Percentiles rank a stretch among this genome's conserved stretches.
Evolutionary conservation across 2,329 filamentous ascomycete species (phyloP).

Genomic region (Ophiostoma montium): DNA sequence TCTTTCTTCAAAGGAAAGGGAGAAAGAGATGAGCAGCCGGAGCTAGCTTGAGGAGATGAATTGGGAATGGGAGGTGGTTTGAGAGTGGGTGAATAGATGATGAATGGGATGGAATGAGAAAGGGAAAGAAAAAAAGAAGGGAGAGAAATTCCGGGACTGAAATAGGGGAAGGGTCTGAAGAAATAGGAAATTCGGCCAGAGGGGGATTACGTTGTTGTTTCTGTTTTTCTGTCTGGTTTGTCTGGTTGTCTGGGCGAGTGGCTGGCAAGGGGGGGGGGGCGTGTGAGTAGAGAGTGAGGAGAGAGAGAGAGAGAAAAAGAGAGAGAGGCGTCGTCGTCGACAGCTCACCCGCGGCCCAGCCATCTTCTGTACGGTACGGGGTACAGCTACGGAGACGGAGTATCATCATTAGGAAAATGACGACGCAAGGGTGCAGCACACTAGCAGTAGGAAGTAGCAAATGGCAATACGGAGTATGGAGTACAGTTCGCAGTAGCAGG

Average conservation of each 20-base stretch:
- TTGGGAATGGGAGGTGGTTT: constrained; percentile 13
- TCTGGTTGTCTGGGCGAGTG: constrained; percentile 1
- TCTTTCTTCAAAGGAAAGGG: constrained; percentile 40
- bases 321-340: not conserved
- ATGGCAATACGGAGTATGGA: too few species aligned
- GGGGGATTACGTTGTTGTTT: not conserved
- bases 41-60: not conserved
- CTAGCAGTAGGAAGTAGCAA: too few species aligned
- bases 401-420: too few species aligned
- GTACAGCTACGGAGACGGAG: too few species aligned
- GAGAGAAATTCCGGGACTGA: constrained; percentile 6
- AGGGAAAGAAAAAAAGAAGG: constrained; percentile 6
- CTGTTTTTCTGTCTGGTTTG: not conserved
- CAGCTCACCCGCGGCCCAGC: not conserved
- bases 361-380: too few species aligned
- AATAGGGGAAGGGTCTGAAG: constrained; percentile 13
- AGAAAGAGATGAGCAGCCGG: constrained; percentile 22
- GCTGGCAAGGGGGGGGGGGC: constrained; percentile 1
- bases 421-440: too few species aligned
- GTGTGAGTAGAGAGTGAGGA: not conserved
- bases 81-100: not conserved
- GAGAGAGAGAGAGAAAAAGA: not conserved
- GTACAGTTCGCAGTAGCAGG: too few species aligned
- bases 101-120: not conserved
- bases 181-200: constrained; percentile 9